These are phyloP conservation scores for Penicillium sp. DNA, from an alignment of 2,329 filamentous ascomycete species.

Conservation along the genomic window DNA sequence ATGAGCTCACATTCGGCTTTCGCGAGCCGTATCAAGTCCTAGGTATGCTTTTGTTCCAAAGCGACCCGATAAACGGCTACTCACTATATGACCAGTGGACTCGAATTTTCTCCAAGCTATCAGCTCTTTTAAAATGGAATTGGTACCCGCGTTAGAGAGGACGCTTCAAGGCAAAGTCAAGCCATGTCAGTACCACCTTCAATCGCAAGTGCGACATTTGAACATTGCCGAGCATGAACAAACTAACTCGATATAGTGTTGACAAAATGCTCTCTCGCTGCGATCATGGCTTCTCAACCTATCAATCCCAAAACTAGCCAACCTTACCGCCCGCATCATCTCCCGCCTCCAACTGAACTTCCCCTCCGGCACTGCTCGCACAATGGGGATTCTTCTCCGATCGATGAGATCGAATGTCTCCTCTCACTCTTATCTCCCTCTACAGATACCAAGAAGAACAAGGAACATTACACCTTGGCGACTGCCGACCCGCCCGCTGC, in stretches of 20 bases:
- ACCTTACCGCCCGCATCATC: slow-evolving; percentile 38
- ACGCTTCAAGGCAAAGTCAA: slow-evolving; percentile 85
- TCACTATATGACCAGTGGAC: slow-evolving; percentile 55
- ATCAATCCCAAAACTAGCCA: slow-evolving; percentile 37
- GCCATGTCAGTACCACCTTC: slow-evolving; percentile 53
- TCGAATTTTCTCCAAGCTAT: slow-evolving; percentile 78
- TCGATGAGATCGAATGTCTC: slow-evolving; percentile 43
- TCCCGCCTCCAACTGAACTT: slow-evolving; percentile 42
- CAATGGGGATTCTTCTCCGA: slow-evolving; percentile 38
- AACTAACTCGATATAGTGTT: slow-evolving; percentile 54
- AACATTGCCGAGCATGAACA: not conserved
- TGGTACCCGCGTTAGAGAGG: slow-evolving; percentile 67
- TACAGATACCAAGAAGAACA: slow-evolving; percentile 40
- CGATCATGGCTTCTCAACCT: slow-evolving; percentile 38
- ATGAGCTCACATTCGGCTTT: slow-evolving; percentile 80
- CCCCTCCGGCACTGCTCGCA: slow-evolving; percentile 46
- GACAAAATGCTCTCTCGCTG: slow-evolving; percentile 57
- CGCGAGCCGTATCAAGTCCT: slow-evolving; percentile 91
- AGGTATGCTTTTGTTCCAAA: slow-evolving; percentile 41
- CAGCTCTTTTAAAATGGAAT: slow-evolving; percentile 79
- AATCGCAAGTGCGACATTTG: not conserved
- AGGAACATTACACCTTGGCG: slow-evolving; percentile 46
- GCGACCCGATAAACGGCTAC: slow-evolving; percentile 10
- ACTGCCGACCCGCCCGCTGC: slow-evolving; percentile 34
- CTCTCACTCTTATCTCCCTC: slow-evolving; percentile 41